Evolutionary conservation across 2,329 filamentous ascomycete species (phyloP).

Genomic region (Ceratocystis harringtonii): DNA sequence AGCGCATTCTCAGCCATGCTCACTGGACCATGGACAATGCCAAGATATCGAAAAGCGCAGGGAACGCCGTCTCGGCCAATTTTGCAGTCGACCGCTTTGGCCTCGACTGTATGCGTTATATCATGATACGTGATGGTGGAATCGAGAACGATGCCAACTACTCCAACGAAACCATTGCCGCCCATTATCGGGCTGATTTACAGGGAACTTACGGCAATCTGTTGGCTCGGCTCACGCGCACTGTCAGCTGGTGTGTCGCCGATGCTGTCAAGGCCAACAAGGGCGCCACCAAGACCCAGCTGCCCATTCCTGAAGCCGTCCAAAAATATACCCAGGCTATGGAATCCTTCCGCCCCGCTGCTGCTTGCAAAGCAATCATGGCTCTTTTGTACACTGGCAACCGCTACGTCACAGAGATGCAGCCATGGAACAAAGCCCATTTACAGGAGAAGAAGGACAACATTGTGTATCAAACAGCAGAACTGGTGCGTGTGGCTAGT

Average conservation of each 20-base stretch:
- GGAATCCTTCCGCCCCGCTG: conserved; percentile 14
- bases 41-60: conserved; percentile 95
- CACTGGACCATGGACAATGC: conserved; percentile 87
- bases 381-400: conserved; percentile 23
- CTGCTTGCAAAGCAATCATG: conserved; percentile 15
- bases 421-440: conserved; percentile 49
- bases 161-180: conserved; percentile 59
- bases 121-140: conserved; percentile 66
- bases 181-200: conserved; percentile 65
- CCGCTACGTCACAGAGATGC: conserved; percentile 39
- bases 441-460: conserved; percentile 28
- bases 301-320: conserved; percentile 15
- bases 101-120: conserved; percentile 77
- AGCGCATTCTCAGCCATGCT: conserved; percentile 70
- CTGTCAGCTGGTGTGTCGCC: conserved; percentile 53
- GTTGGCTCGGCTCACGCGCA: conserved; percentile 51
- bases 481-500: conserved; percentile 62
- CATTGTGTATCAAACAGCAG: conserved; percentile 55
- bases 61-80: conserved; percentile 90
- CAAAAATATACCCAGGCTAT: conserved; percentile 14
- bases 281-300: neutral
- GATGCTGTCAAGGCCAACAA: conserved; percentile 33
- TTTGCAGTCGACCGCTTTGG: conserved; percentile 82
- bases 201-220: conserved; percentile 71
- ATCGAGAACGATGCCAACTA: conserved; percentile 71